These are phyloP conservation scores for Rhizopogon vesiculosus DNA, from an alignment of 768 basidiomycete genomes.

Conservation along the genomic window DNA sequence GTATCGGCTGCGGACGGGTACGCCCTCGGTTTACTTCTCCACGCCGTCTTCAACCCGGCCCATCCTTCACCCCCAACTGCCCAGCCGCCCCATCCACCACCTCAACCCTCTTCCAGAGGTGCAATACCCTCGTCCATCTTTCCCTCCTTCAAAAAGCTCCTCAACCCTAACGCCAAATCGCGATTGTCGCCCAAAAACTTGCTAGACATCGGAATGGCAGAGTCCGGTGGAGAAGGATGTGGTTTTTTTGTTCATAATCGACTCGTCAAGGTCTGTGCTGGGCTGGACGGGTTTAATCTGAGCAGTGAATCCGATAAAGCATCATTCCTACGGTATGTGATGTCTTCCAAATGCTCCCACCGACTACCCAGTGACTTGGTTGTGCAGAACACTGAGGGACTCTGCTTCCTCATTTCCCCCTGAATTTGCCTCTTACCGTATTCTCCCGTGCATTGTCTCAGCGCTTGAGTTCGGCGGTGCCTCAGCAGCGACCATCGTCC, in stretches of 20 bases:
- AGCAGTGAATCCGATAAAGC: conserved; percentile 78
- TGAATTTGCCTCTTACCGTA: conserved; percentile 78
- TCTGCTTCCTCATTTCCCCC: conserved; percentile 75
- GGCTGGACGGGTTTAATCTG: conserved; percentile 82
- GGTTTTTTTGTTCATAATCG: conserved; percentile 85
- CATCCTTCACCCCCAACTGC: conserved; percentile 65
- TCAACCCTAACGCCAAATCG: conserved; percentile 83
- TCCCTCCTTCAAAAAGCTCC: conserved; percentile 76
- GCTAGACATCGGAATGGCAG: conserved; percentile 74
- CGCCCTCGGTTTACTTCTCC: conserved; percentile 80
- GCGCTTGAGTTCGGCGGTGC: conserved; percentile 78
- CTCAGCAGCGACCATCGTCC: conserved; percentile 72
- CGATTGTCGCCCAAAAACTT: conserved; percentile 75
- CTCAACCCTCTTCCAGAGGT: conserved; percentile 71
- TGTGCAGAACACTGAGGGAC: conserved; percentile 69
- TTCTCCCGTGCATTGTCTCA: conserved; percentile 82
- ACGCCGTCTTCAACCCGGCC: conserved; percentile 82
- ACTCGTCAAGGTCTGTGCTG: conserved; percentile 78
- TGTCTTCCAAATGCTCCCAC: neutral
- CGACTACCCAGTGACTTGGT: neutral
- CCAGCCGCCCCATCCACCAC: conserved; percentile 74
- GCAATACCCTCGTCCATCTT: conserved; percentile 73
- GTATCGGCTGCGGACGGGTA: conserved; percentile 80
- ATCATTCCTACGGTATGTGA: conserved; percentile 56
- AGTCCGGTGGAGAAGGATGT: conserved; percentile 45